Conservation (phyloP, 345 rosid genomes). For the Noccaea bulbosa region DNA sequence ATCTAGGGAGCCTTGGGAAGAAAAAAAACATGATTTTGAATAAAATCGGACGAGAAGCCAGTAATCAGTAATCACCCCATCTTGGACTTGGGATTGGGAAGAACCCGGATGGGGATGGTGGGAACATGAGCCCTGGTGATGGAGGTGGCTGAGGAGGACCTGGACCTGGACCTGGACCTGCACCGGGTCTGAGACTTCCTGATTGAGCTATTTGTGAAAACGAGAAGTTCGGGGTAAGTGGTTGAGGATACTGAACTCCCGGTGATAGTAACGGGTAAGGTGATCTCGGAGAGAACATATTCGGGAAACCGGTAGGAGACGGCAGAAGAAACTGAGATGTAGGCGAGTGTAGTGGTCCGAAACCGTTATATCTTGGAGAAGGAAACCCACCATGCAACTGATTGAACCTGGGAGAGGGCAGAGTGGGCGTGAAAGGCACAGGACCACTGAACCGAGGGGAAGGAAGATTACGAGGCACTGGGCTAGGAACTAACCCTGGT, state of each 20-base stretch:
- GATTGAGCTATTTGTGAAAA: slow-evolving; percentile 71
- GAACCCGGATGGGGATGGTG: slow-evolving; percentile 46
- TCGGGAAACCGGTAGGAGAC: slow-evolving; percentile 67
- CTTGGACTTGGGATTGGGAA: slow-evolving; percentile 44
- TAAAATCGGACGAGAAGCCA: slow-evolving; percentile 15
- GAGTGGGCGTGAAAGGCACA: slow-evolving; percentile 48
- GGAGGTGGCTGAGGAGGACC: slow-evolving; percentile 66
- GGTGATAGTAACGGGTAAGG: slow-evolving; percentile 80
- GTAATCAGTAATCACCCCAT: slow-evolving; percentile 39
- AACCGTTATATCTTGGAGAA: slow-evolving; percentile 65
- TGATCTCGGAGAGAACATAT: slow-evolving; percentile 70
- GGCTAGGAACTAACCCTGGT: slow-evolving; percentile 41
- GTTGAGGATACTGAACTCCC: slow-evolving; percentile 78
- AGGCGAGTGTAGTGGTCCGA: slow-evolving; percentile 72
- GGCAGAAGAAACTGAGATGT: slow-evolving; percentile 79
- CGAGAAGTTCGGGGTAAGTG: slow-evolving; percentile 69
- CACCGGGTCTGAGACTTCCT: slow-evolving; percentile 79
- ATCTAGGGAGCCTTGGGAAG: slow-evolving; percentile 13
- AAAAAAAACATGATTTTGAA: not conserved
- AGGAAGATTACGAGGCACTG: slow-evolving; percentile 48
- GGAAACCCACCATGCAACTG: slow-evolving; percentile 54
- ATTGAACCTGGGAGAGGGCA: slow-evolving; percentile 57
- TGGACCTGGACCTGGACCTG: slow-evolving; percentile 56
- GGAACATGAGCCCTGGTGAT: slow-evolving; percentile 71
- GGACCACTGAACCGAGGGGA: slow-evolving; percentile 67